Evolutionary conservation across 306 rosid species (phyloP).

Genomic region (Cotoneaster glaucophyllus): DNA sequence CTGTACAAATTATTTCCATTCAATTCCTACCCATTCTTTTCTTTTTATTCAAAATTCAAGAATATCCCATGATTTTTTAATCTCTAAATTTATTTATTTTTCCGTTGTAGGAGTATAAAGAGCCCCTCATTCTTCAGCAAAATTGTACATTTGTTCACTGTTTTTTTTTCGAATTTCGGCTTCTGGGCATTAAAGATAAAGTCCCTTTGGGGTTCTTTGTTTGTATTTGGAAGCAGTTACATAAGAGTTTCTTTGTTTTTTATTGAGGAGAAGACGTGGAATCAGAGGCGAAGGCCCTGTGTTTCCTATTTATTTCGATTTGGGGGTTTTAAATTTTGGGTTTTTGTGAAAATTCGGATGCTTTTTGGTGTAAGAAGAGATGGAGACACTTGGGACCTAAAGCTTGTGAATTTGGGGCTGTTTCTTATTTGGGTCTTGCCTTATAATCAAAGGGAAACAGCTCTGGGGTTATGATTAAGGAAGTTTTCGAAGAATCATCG

Average conservation of each 20-base stretch:
- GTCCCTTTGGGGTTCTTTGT: slow-evolving; percentile 1
- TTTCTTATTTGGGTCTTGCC: slow-evolving; percentile 30
- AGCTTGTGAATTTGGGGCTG: slow-evolving; percentile 35
- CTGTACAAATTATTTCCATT: slow-evolving; percentile 20
- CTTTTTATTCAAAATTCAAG: not conserved
- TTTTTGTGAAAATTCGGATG: slow-evolving; percentile 38
- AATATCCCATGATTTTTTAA: slow-evolving; percentile 2
- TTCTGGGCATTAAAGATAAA: slow-evolving; percentile 26
- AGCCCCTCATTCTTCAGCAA: not conserved
- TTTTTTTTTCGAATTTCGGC: slow-evolving; percentile 9
- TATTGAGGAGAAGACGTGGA: slow-evolving; percentile 20
- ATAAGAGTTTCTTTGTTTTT: slow-evolving; percentile 19
- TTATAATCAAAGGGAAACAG: slow-evolving; percentile 34
- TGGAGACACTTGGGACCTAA: slow-evolving; percentile 42
- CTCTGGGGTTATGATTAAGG: slow-evolving; percentile 60
- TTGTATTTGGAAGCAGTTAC: slow-evolving; percentile 15
- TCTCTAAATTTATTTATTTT: slow-evolving; percentile 12
- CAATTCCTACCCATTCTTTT: slow-evolving; percentile 3
- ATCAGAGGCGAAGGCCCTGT: slow-evolving; percentile 11
- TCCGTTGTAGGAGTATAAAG: not conserved
- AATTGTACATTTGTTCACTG: not conserved
- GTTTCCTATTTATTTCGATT: slow-evolving; percentile 8
- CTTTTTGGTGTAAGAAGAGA: slow-evolving; percentile 28
- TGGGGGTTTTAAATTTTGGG: slow-evolving; percentile 21
- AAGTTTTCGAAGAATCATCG: slow-evolving; percentile 45